Evolutionary conservation across 1,284 basidiomycete species (phyloP).

Genomic region (Mrakiaceae sp.): DNA sequence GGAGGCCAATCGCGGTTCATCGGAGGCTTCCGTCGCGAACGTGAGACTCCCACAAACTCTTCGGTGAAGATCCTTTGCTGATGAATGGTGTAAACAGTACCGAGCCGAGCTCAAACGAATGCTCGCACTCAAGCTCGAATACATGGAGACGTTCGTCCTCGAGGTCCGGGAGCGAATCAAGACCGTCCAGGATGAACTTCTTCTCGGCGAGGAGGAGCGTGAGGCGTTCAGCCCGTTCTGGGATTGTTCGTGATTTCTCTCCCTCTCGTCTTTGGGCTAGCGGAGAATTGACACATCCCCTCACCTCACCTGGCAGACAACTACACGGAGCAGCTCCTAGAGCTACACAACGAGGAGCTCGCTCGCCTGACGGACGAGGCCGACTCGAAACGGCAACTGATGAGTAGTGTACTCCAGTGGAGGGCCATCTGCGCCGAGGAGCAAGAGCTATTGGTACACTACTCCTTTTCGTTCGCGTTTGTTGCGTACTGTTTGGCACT

Average conservation of each 20-base stretch:
- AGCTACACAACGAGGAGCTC: slow-evolving; percentile 80
- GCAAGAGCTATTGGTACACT: slow-evolving; percentile 56
- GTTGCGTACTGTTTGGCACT: background rate
- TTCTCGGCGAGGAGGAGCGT: slow-evolving; percentile 71
- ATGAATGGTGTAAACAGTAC: slow-evolving; percentile 41
- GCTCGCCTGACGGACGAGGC: slow-evolving; percentile 67
- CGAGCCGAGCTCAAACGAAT: slow-evolving; percentile 83
- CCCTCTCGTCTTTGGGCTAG: background rate
- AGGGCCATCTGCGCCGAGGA: slow-evolving; percentile 83
- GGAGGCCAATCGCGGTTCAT: slow-evolving; percentile 63
- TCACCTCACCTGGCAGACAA: slow-evolving; percentile 48
- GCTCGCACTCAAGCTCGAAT: slow-evolving; percentile 71
- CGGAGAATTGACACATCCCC: background rate
- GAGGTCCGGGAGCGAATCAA: slow-evolving; percentile 73
- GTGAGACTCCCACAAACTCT: slow-evolving; percentile 22
- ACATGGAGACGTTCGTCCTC: slow-evolving; percentile 74
- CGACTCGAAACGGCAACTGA: slow-evolving; percentile 59
- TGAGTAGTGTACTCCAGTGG: slow-evolving; percentile 74
- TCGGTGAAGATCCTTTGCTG: background rate
- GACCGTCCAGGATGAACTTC: slow-evolving; percentile 72
- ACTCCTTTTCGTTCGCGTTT: too few species aligned
- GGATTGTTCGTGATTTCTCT: slow-evolving; percentile 49
- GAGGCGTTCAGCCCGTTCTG: slow-evolving; percentile 66
- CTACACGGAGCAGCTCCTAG: slow-evolving; percentile 75
- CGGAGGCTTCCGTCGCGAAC: slow-evolving; percentile 54